Evolutionary conservation across 2,329 filamentous ascomycete genomes (phyloP), one percentile per base, ranked within the genome.

Genomic region (Penicillium janthinellum): DNA sequence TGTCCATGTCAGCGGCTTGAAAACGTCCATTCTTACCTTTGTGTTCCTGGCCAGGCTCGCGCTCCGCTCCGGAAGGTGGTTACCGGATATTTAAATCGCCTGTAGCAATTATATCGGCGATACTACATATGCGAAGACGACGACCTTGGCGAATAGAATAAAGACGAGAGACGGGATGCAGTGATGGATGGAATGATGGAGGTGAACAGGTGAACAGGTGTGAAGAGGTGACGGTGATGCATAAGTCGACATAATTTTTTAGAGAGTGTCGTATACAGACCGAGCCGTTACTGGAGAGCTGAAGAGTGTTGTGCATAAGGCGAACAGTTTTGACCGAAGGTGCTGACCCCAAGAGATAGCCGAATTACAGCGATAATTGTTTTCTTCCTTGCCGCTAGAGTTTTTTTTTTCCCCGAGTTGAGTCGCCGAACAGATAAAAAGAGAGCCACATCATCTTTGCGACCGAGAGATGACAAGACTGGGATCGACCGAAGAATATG

Each of bases 281-380:
- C 74, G 73, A 73, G 74, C 76, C 76, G 76, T 78, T 78, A 78
- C 74, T 71, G 68, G 63, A 67, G 70, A 71, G 66, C 59, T 70
- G 67, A 70, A 72, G 68, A 73, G 63, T 73, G 63, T 68, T 75
- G 71, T 72, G 67, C 64, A 65, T 62, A 67, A 70, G 67, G 65
- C 67, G 71, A 73, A 74, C 64, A 76, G 73, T 71, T 78, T 62
- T 60, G 63, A 64, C 60, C 61, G 66, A 68, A 61, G 75, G 71
- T 77, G 75, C 73, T 78, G 76, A 74, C 66, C 67, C 51, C 74
- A 77, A 73, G 70, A 76, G 73, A 78, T 65, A 77, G 75, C 73
- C 75, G 74, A 76, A 78, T 77, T 79, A 79, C 76, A 78, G 76
- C 74, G 76, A 75, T 73, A 73, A 68, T 70, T 73, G 70, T 70